Conservation (phyloP, 352 stramenopile genomes). For the Globisporangium irregulare region DNA sequence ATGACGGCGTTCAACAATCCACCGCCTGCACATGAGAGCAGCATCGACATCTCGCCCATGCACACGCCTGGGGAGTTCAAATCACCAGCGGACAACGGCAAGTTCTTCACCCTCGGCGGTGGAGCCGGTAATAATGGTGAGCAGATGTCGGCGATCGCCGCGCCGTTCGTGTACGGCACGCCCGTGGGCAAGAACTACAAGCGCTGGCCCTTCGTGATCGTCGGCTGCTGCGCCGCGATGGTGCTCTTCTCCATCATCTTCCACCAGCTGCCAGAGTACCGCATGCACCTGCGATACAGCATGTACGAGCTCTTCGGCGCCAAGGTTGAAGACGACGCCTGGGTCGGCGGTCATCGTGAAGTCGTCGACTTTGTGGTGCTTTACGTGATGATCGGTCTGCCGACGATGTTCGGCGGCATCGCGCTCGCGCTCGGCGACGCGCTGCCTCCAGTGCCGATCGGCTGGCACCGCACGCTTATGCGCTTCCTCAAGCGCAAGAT, state of each 20-base stretch:
- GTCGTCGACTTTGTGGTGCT: constrained; percentile 72
- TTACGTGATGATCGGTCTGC: constrained; percentile 67
- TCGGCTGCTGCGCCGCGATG: constrained; percentile 41
- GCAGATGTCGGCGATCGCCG: constrained; percentile 38
- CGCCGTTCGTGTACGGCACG: constrained; percentile 73
- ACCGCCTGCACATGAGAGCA: neutral
- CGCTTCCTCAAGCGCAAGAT: constrained; percentile 84
- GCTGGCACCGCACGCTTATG: constrained; percentile 66
- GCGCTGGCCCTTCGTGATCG: constrained; percentile 68
- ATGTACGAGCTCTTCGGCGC: constrained; percentile 66
- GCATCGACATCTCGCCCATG: constrained; percentile 19
- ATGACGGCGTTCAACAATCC: constrained; percentile 18
- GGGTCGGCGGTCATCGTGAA: constrained; percentile 74
- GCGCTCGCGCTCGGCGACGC: constrained; percentile 60
- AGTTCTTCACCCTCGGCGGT: constrained; percentile 54
- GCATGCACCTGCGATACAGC: constrained; percentile 54
- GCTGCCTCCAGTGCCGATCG: constrained; percentile 64
- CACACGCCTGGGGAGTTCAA: constrained; percentile 40
- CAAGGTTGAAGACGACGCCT: constrained; percentile 40
- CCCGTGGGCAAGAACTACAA: constrained; percentile 82
- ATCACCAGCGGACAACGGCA: constrained; percentile 41
- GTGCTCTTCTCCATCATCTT: constrained; percentile 70
- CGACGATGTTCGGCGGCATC: constrained; percentile 72
- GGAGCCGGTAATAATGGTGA: constrained; percentile 15
- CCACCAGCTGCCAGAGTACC: constrained; percentile 71